Conservation (phyloP, 176 grass and related monocot genomes). For the Echinochloa phyllopogon region DNA sequence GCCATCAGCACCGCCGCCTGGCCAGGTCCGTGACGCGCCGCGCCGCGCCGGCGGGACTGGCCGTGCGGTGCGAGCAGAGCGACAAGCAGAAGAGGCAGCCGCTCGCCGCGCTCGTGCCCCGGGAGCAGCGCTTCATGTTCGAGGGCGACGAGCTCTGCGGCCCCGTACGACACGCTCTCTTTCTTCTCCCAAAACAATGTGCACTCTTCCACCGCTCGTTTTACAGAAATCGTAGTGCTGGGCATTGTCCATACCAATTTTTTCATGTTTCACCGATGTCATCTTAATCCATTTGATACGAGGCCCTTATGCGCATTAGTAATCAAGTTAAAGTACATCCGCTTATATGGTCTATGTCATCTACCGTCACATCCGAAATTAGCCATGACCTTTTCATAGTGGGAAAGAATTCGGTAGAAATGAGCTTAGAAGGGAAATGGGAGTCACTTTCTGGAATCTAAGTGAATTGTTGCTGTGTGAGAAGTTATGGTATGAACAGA, state of each 20-base stretch:
- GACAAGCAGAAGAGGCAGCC: constrained; percentile 60
- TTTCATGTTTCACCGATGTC: constrained; percentile 7
- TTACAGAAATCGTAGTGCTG: neutral
- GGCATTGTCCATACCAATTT: neutral
- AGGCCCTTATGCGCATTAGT: neutral
- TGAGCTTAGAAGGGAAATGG: neutral
- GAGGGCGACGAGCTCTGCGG: constrained; percentile 69
- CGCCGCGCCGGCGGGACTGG: constrained; percentile 31
- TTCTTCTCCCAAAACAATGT: neutral
- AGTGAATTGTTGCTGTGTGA: neutral
- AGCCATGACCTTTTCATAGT: neutral
- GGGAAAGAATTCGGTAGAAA: neutral
- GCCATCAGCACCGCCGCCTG: constrained; percentile 31
- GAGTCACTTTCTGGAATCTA: neutral
- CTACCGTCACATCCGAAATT: constrained; percentile 12
- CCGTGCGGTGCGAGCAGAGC: constrained; percentile 62
- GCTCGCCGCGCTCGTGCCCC: constrained; percentile 47
- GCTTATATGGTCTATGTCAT: neutral
- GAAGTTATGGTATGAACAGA: neutral
- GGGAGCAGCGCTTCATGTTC: constrained; percentile 82
- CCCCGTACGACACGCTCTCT: constrained; percentile 40
- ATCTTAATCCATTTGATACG: constrained; percentile 3
- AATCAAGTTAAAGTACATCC: constrained; percentile 13
- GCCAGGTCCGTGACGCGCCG: constrained; percentile 36
- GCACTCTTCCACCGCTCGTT: neutral